phyloP scores from a whole-genome alignment of 345 rosid species.

The Syzygium oleosum region DNA sequence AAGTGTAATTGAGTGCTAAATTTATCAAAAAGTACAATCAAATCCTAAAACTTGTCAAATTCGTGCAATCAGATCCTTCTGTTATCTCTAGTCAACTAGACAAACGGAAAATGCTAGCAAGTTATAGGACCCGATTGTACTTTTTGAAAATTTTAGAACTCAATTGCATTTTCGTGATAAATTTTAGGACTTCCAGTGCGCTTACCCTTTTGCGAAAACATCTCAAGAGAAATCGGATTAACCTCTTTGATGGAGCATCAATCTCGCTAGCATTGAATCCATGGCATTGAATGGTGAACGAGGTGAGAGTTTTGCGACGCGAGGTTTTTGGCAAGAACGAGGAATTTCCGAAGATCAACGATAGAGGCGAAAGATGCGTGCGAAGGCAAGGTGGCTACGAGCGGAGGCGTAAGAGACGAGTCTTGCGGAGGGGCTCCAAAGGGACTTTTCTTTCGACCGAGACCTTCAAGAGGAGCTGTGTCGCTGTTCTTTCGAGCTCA shows the following conservation, averaged over 20 bases:
- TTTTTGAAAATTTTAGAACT: too few relatives aligned
- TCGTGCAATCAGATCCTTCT: too few relatives aligned
- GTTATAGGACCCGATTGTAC: too few relatives aligned
- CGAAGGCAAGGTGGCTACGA: not conserved
- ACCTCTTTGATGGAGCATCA: not conserved
- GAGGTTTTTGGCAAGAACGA: not conserved
- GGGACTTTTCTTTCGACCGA: not conserved
- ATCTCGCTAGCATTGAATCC: not conserved
- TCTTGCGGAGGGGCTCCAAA: not conserved
- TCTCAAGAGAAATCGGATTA: not conserved
- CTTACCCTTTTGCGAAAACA: not conserved
- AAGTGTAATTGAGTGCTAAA: too few relatives aligned
- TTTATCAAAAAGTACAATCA: too few relatives aligned
- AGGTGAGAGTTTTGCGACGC: rapidly evolving
- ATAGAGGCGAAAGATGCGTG: not conserved
- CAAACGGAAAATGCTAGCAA: too few relatives aligned
- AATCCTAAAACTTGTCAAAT: too few relatives aligned
- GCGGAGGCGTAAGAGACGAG: not conserved
- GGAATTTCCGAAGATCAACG: not conserved
- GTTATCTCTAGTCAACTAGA: too few relatives aligned
- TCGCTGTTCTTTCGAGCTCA: rapidly evolving
- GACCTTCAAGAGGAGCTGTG: too few relatives aligned
- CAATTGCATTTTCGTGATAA: too few relatives aligned
- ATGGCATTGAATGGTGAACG: rapidly evolving
- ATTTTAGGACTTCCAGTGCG: too few relatives aligned